Base-by-base conservation (phyloP, 2,329 filamentous ascomycete species). In the Neurospora sp. region DNA sequence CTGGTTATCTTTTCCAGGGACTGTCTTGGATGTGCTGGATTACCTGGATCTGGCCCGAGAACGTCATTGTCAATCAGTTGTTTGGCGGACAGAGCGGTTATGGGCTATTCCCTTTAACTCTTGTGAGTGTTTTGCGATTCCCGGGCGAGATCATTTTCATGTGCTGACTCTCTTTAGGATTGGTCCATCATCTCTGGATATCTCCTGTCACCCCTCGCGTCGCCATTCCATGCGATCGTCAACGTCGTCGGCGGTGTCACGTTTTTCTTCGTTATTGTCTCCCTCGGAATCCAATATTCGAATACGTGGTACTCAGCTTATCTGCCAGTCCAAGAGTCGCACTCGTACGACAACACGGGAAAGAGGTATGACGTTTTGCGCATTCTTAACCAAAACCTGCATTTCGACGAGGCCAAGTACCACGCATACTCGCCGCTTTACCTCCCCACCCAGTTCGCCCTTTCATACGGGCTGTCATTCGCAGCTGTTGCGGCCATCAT, bases 261-360 rank as follows among this genome's bases (percentile, higher is more conserved):
- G 37, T 71, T 87, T 70, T 88, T 89, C 77, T 85, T 86, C 74
- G 77, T 87, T 70, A 75, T 84, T 71, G 77, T 88, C 38, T 90
- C 89, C 66, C 85, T 86, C 71, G 85, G 85, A 38, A 79, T 89
- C 39, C 86, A 88, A 76, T 89, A 86, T 74, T 82, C 80, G n/a
- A 85, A 85, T 67, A 80, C 79, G 41, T 87, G 85, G 84, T 87
- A 83, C 73, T 77, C 87, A 40, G 84, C 87, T 70, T 89, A 89
- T 76, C 80, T 91, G 69, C 88, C 88, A 1, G 84, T 91, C 33
- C 84, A 88, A 72, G 87, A 85, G 69, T 84, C 85, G 15, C 83
- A 86, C 71, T 87, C 85, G 1, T 91, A 86, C 75, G 89, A 91
- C 79, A 91, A 91, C 75, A 88, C 83, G 0, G 89, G 87, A 33